Conservation (phyloP, 2,329 filamentous ascomycete species). For the Aspergillus quadricinctus region DNA sequence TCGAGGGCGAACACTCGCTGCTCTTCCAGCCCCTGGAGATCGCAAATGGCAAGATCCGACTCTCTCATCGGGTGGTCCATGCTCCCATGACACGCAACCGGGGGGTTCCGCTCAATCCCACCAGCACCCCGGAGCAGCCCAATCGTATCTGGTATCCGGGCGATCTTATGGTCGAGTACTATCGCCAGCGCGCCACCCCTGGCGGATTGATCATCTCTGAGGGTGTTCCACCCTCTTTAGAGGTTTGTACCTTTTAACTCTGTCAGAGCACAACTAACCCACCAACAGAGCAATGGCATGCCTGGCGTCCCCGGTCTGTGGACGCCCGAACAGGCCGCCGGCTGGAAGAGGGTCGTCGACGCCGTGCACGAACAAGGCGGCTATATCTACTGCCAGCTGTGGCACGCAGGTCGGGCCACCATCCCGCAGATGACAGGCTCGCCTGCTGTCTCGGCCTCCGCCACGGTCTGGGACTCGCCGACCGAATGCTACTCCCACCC, state of each 20-base stretch:
- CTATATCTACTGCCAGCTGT: slow-evolving; percentile 41
- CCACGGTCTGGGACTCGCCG: slow-evolving; percentile 44
- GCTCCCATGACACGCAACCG: slow-evolving; percentile 54
- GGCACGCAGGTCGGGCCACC: slow-evolving; percentile 47
- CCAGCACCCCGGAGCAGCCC: slow-evolving; percentile 43
- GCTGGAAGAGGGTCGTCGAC: slow-evolving; percentile 50
- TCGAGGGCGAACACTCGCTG: slow-evolving; percentile 26
- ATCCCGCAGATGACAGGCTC: slow-evolving; percentile 39
- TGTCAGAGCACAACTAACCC: neutral
- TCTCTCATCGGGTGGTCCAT: slow-evolving; percentile 50
- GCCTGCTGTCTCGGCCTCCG: slow-evolving; percentile 37
- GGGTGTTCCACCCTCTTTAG: slow-evolving; percentile 34
- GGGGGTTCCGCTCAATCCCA: slow-evolving; percentile 42
- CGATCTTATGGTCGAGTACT: slow-evolving; percentile 40
- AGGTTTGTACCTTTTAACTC: slow-evolving; percentile 29
- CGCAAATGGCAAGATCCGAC: slow-evolving; percentile 44
- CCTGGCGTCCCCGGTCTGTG: slow-evolving; percentile 34
- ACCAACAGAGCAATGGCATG: slow-evolving; percentile 34
- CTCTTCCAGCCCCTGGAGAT: slow-evolving; percentile 44
- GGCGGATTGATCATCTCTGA: slow-evolving; percentile 37
- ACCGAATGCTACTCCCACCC: slow-evolving; percentile 41
- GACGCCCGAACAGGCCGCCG: slow-evolving; percentile 40
- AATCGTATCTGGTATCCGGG: slow-evolving; percentile 48
- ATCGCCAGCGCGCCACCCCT: slow-evolving; percentile 35
- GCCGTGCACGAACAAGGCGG: slow-evolving; percentile 50